phyloP scores from a whole-genome alignment of 31 red algal genomes.

The Odonthalia washingtoniensis region DNA sequence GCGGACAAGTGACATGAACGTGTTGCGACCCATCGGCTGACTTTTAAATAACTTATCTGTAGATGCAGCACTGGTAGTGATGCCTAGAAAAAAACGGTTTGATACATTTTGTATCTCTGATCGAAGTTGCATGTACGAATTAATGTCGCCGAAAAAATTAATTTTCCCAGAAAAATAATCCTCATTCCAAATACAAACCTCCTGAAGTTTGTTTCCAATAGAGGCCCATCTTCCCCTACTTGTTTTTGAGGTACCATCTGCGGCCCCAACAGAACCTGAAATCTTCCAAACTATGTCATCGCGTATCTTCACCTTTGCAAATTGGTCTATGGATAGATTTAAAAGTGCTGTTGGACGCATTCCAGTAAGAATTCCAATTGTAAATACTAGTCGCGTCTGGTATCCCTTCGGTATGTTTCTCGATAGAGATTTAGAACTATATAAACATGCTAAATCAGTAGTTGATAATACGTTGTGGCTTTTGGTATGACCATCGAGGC shows the following conservation, averaged over 20 bases:
- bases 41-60: background rate
- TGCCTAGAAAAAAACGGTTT: background rate
- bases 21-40: background rate
- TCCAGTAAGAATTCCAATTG: background rate
- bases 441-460: background rate
- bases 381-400: background rate
- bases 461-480: background rate
- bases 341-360: background rate
- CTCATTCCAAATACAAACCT: constrained; percentile 1
- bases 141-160: background rate
- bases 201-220: background rate
- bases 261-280: background rate
- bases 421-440: background rate
- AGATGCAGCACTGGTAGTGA: background rate
- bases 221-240: background rate
- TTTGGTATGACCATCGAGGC: background rate
- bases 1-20: background rate
- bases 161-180: background rate
- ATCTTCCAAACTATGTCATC: background rate
- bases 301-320: background rate
- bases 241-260: background rate
- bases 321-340: background rate
- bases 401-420: background rate
- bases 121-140: background rate
- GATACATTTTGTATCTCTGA: background rate